Percentiles rank a stretch among this genome's conserved stretches.
These are phyloP conservation scores for Athelia sp. DNA, from an alignment of 1,284 basidiomycete species.

Conservation along the genomic window DNA sequence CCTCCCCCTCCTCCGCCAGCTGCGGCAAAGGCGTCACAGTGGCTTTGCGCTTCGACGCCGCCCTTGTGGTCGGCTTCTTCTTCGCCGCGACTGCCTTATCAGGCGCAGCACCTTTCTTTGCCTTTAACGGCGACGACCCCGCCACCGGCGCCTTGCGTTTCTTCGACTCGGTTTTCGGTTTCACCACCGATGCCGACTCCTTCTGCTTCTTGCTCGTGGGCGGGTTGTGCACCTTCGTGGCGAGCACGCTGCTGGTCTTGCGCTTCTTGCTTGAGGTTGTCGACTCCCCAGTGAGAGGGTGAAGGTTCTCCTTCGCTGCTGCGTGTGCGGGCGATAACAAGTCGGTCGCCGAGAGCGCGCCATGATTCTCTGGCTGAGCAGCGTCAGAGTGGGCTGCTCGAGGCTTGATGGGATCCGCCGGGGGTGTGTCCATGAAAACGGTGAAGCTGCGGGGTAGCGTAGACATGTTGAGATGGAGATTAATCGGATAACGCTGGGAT, in stretches of 20 bases:
- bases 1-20: slow-evolving; percentile 43
- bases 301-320: slow-evolving; percentile 70
- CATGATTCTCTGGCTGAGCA: slow-evolving; percentile 25
- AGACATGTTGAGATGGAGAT: slow-evolving; percentile 34
- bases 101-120: slow-evolving; percentile 21
- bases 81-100: slow-evolving; percentile 25
- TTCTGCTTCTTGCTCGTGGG: slow-evolving; percentile 40
- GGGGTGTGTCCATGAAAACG: slow-evolving; percentile 56
- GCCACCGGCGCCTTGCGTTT: slow-evolving; percentile 47
- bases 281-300: slow-evolving; percentile 61
- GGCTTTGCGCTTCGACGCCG: slow-evolving; percentile 19
- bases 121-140: background rate
- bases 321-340: too few species aligned
- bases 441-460: slow-evolving; percentile 48
- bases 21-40: slow-evolving; percentile 6
- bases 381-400: slow-evolving; percentile 23
- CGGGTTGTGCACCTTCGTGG: slow-evolving; percentile 43
- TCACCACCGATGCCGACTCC: slow-evolving; percentile 22
- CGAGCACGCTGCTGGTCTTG: slow-evolving; percentile 48
- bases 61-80: too few species aligned
- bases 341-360: slow-evolving; percentile 24
- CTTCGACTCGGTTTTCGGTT: slow-evolving; percentile 40
- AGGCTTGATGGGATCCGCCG: slow-evolving; percentile 20
- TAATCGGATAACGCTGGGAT: too few species aligned
- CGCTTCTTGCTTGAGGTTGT: slow-evolving; percentile 49